Percentiles rank a stretch among this genome's conserved stretches.
phyloP scores from a whole-genome alignment of 2,329 filamentous ascomycete genomes.

The Penicillium sp. region DNA sequence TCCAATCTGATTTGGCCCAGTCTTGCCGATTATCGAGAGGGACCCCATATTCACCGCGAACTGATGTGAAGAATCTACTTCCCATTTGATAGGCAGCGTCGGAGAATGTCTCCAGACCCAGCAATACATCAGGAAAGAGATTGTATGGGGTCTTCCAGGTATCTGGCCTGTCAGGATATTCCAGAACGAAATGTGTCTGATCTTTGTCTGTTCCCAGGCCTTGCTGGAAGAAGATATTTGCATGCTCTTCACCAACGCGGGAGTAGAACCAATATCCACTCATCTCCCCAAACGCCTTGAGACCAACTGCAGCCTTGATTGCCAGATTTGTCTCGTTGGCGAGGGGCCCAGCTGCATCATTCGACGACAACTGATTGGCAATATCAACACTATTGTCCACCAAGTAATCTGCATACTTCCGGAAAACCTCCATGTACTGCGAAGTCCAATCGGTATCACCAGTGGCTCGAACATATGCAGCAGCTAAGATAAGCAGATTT shows the following conservation, averaged over 20 bases:
- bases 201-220: conserved; percentile 37
- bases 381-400: conserved; percentile 41
- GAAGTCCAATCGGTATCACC: no score
- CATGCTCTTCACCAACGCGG: conserved; percentile 36
- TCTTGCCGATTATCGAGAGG: conserved; percentile 42
- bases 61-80: conserved; percentile 37
- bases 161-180: conserved; percentile 36
- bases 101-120: conserved; percentile 42
- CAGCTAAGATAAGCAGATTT: no score
- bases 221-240: conserved; percentile 36
- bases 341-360: conserved; percentile 44
- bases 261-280: conserved; percentile 41
- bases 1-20: conserved; percentile 49
- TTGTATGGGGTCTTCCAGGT: conserved; percentile 46
- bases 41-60: conserved; percentile 40
- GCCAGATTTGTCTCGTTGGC: conserved; percentile 50
- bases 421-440: no score
- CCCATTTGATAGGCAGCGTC: conserved; percentile 38
- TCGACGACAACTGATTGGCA: conserved; percentile 43
- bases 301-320: conserved; percentile 49
- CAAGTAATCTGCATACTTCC: no score
- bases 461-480: no score
- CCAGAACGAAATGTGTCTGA: conserved; percentile 43
- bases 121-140: conserved; percentile 43
- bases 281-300: conserved; percentile 48